These are phyloP conservation scores for Pulveroboletus sp. DNA, from an alignment of 768 basidiomycete species.

Conservation along the genomic window DNA sequence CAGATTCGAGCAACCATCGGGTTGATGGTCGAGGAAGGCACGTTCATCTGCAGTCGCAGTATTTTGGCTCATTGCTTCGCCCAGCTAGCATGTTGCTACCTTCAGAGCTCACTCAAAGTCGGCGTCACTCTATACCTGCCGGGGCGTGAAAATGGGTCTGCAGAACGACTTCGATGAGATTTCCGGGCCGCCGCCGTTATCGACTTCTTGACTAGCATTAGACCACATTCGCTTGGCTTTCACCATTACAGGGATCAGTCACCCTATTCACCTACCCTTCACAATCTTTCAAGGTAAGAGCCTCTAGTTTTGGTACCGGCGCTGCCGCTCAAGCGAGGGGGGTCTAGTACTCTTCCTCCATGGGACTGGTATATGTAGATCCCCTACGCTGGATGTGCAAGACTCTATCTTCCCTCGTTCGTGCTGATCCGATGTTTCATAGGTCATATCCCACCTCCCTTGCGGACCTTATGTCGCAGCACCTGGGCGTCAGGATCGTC, in stretches of 20 bases:
- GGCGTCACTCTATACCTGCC: constrained; percentile 4
- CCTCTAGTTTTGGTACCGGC: constrained; percentile 45
- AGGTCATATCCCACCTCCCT: constrained; percentile 57
- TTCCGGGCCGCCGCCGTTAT: constrained; percentile 49
- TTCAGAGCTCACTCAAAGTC: not conserved
- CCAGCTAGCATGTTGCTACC: constrained; percentile 32
- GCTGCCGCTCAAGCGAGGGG: constrained; percentile 44
- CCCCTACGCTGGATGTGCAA: not conserved
- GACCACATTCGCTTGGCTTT: constrained; percentile 44
- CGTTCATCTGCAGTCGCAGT: constrained; percentile 45
- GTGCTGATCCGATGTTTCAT: not conserved
- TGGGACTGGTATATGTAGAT: constrained; percentile 53
- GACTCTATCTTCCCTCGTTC: not conserved
- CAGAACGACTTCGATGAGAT: not conserved
- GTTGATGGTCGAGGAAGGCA: constrained; percentile 43
- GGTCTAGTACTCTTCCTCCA: constrained; percentile 61
- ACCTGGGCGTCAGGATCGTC: constrained; percentile 54
- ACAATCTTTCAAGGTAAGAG: constrained; percentile 30
- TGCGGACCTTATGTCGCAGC: constrained; percentile 36
- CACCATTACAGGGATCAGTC: constrained; percentile 44
- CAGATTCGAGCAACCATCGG: too few species aligned
- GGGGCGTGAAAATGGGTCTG: not conserved
- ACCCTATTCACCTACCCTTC: constrained; percentile 49
- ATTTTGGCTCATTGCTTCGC: constrained; percentile 47
- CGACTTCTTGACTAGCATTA: constrained; percentile 42